Base-by-base conservation (phyloP, 2,329 filamentous ascomycete species). In the Aspergillus japonicus region DNA sequence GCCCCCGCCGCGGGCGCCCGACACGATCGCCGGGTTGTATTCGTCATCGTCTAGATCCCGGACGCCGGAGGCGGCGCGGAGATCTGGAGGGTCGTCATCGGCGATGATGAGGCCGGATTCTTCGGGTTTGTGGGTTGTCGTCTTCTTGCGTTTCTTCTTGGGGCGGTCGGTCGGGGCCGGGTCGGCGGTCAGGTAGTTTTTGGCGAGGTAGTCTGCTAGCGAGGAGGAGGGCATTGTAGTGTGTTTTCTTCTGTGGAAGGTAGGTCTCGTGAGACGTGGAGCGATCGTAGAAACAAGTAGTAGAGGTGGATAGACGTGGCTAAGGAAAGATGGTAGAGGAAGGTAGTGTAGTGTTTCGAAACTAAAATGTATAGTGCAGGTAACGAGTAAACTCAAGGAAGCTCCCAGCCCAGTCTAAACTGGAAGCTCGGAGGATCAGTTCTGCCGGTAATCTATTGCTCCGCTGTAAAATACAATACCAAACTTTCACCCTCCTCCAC, bases 191-290 rank as follows among this genome's bases (percentile, higher is more conserved):
- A 99, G 87, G 75, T 99, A 99, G 75, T 92, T 95, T 64, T 91
- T 89, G 42, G 94, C 93, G 39, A 99, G 86, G 72, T 98, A 99
- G 71, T 88, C 87, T 60, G 92, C 88, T 65, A 97, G 84, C 14
- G 33, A 35, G 31, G 63, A 65, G 44, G 69, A 68, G 8, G 79
- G 82, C 84, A 88, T 88, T 62, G 53, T 69, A 5, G 35, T 35
- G 21, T 42, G 24, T 57, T 19, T 50, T 35, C 55, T 11, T 39
- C 19, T 5, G 19, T 6, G 12, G n/a, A 21, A 8, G 29, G n/a
- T 33, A 21, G 21, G 23, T 50, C 12, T n/a, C 54, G 53, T 23
- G 12, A 56, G 57, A 21, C 5, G 33, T 16, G 10, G 11, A 5
- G 10, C 5, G 39, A 44, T 16, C 12, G 11, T 35, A 16, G 11